Evolutionary conservation across 2,329 filamentous ascomycete species (phyloP).

Genomic region (Colletotrichum tabaci): DNA sequence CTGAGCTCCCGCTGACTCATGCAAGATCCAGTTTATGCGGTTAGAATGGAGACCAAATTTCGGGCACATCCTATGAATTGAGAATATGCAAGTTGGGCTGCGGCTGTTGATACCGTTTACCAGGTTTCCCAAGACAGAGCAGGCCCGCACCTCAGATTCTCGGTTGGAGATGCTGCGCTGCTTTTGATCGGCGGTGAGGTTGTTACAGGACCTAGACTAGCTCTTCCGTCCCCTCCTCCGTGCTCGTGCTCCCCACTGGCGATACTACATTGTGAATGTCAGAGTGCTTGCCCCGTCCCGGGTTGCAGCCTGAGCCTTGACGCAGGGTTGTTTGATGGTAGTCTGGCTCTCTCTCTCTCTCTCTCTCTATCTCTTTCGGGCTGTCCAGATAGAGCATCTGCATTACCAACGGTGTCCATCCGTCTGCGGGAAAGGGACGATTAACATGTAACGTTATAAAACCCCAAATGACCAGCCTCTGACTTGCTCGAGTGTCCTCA

Average conservation of each 20-base stretch:
- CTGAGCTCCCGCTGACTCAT: too few relatives aligned
- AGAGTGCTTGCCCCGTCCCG: not conserved
- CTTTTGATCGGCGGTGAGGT: slow-evolving; percentile 8
- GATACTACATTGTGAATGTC: not conserved
- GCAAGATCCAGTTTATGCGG: too few relatives aligned
- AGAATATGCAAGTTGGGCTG: too few relatives aligned
- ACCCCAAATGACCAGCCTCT: not conserved
- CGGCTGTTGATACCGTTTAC: not conserved
- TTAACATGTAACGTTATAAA: slow-evolving; percentile 6
- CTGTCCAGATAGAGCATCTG: not conserved
- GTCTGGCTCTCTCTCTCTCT: not conserved
- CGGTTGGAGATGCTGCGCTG: slow-evolving; percentile 4
- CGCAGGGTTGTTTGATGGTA: not conserved
- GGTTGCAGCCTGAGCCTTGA: not conserved
- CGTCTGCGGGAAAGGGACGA: not conserved
- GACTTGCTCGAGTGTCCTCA: not conserved
- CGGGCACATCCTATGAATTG: too few relatives aligned
- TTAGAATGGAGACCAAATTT: too few relatives aligned
- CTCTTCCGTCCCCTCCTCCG: not conserved
- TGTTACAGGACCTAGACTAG: slow-evolving; percentile 10
- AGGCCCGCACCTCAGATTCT: not conserved
- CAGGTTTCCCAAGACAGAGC: not conserved
- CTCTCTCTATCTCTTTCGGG: too few relatives aligned
- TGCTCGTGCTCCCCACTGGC: not conserved
- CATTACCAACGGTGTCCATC: not conserved